Evolutionary conservation across 352 stramenopile species (phyloP).

Genomic region (Pythium plurisporium): DNA sequence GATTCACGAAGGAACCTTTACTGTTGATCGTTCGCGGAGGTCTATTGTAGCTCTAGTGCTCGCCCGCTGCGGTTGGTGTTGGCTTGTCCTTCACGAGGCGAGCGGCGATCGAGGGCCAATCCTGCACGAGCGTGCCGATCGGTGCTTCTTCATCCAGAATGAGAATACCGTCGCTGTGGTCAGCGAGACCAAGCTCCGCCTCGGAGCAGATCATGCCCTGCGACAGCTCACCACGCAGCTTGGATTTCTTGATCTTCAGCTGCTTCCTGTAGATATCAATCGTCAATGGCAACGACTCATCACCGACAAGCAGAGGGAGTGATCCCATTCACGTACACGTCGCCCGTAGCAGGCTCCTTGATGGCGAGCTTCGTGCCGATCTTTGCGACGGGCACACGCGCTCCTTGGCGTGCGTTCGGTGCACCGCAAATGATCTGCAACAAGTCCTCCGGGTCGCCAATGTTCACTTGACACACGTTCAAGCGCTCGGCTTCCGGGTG

Average conservation of each 20-base stretch:
- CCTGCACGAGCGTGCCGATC: conserved; percentile 44
- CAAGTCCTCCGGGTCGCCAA: conserved; percentile 50
- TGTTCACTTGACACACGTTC: conserved; percentile 62
- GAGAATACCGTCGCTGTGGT: conserved; percentile 65
- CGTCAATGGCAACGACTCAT: neutral
- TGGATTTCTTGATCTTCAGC: conserved; percentile 85
- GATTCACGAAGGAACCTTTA: neutral
- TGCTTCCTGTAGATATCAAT: conserved; percentile 40
- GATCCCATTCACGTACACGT: conserved; percentile 34
- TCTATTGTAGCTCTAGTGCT: neutral
- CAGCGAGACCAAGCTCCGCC: conserved; percentile 55
- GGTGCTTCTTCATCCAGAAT: conserved; percentile 53
- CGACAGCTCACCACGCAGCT: conserved; percentile 70
- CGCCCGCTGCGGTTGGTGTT: neutral
- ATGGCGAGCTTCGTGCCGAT: conserved; percentile 59
- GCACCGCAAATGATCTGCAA: conserved; percentile 78
- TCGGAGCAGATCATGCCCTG: conserved; percentile 84
- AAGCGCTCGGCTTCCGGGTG: conserved; percentile 64
- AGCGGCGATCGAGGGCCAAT: conserved; percentile 34
- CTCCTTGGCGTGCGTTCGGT: conserved; percentile 53
- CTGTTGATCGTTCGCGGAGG: neutral
- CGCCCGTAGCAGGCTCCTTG: conserved; percentile 40
- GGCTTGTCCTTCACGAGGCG: conserved; percentile 24
- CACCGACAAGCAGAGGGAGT: neutral
- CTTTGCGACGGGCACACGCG: conserved; percentile 60